Percentiles rank a stretch among this genome's conserved stretches.
Evolutionary conservation across 306 rosid species (phyloP).

Genomic region (Potentilla sterilis): DNA sequence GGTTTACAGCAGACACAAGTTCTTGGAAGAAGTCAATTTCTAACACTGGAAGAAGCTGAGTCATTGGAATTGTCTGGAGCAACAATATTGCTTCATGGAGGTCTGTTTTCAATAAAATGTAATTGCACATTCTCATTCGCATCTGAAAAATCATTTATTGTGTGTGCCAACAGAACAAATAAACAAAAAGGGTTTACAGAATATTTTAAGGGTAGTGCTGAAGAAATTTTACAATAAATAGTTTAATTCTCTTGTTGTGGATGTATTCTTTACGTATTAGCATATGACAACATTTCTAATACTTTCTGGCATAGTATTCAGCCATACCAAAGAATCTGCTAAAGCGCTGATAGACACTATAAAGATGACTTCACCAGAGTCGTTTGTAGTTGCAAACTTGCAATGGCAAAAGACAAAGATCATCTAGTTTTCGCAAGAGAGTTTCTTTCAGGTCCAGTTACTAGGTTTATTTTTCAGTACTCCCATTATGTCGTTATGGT

Average conservation of each 20-base stretch:
- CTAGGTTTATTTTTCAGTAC: neutral
- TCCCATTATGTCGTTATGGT: neutral
- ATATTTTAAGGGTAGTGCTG: neutral
- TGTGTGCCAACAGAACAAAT: neutral
- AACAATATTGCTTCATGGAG: conserved; percentile 79
- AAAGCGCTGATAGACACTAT: conserved; percentile 64
- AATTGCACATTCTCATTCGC: neutral
- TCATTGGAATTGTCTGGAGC: conserved; percentile 55
- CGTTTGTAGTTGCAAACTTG: no score
- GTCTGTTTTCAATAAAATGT: conserved; percentile 33
- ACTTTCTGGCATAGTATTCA: conserved; percentile 27
- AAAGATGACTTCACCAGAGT: no score
- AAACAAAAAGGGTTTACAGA: neutral
- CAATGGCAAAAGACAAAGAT: conserved; percentile 89
- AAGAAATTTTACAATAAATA: neutral
- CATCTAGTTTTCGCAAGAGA: conserved; percentile 76
- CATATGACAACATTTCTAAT: no score
- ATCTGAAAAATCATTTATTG: neutral
- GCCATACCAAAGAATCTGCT: conserved; percentile 88
- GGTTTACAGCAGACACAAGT: conserved; percentile 64
- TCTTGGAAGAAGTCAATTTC: conserved; percentile 80
- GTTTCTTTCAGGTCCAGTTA: conserved; percentile 78
- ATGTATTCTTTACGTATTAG: no score
- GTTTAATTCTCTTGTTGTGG: no score
- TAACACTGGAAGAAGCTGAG: conserved; percentile 53